These are phyloP conservation scores for Apiospora hydei DNA, from an alignment of 2,329 filamentous ascomycete genomes.

Conservation along the genomic window DNA sequence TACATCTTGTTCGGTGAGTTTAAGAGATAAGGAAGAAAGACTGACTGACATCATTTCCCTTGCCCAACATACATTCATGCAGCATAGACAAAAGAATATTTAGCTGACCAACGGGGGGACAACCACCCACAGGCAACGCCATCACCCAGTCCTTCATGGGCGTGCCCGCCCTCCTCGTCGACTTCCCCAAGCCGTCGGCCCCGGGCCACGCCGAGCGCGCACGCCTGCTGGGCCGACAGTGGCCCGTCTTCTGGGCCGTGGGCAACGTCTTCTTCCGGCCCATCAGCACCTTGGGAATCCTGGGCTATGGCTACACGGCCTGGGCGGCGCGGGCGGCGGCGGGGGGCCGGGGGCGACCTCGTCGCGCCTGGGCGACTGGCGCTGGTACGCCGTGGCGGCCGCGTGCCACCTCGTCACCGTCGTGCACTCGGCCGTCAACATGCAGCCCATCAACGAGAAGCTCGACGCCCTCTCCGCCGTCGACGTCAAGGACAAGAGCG, in stretches of 20 bases:
- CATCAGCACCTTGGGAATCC: constrained; percentile 55
- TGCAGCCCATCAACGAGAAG: constrained; percentile 59
- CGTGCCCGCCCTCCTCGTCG: constrained; percentile 54
- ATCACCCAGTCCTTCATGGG: constrained; percentile 61
- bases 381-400: constrained; percentile 50
- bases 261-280: constrained; percentile 59
- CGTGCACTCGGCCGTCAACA: constrained; percentile 56
- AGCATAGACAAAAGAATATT: background rate
- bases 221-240: constrained; percentile 54
- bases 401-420: constrained; percentile 54
- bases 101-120: background rate
- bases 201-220: constrained; percentile 50
- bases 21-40: background rate
- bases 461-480: constrained; percentile 37
- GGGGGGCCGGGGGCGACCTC: no score
- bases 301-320: constrained; percentile 54
- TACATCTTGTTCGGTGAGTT: constrained; percentile 55
- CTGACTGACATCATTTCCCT: background rate
- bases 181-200: constrained; percentile 50
- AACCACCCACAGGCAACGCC: constrained; percentile 50
- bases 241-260: constrained; percentile 58
- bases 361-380: constrained; percentile 56
- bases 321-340: constrained; percentile 41
- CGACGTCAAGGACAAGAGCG: constrained; percentile 18
- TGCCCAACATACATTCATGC: background rate